Evolutionary conservation across 805 yeast species (phyloP).

Genomic region (Ascoidea asiatica): DNA sequence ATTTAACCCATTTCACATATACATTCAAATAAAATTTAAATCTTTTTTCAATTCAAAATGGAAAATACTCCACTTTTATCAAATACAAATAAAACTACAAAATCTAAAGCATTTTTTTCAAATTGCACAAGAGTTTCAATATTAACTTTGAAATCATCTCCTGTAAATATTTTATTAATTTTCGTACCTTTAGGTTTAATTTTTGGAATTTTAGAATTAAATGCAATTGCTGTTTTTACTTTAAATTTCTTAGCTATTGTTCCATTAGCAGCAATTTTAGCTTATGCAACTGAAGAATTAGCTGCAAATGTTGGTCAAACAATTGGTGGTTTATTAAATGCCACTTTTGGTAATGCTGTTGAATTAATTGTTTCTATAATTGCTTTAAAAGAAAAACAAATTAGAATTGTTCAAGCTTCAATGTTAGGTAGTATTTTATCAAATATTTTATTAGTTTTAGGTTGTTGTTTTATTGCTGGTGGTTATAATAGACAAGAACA

Average conservation of each 20-base stretch:
- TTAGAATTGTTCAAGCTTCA: constrained; percentile 91
- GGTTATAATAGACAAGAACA: constrained; percentile 82
- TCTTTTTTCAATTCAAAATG: too few species aligned
- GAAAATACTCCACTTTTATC: too few species aligned
- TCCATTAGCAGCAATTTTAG: constrained; percentile 82
- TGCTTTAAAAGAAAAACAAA: constrained; percentile 75
- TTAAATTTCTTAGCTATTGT: constrained; percentile 82
- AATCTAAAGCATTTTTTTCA: too few species aligned
- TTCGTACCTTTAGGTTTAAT: constrained; percentile 83
- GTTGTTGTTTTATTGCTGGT: constrained; percentile 92
- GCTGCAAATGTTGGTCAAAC: constrained; percentile 85
- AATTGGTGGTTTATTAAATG: constrained; percentile 85
- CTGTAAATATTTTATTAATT: constrained; percentile 61
- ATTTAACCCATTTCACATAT: too few species aligned
- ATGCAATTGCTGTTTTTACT: constrained; percentile 43
- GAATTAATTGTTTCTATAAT: constrained; percentile 90
- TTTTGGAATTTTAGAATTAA: constrained; percentile 49
- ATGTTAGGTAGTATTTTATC: constrained; percentile 93
- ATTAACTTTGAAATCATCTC: constrained; percentile 32
- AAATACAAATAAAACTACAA: too few species aligned
- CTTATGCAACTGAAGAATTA: constrained; percentile 88
- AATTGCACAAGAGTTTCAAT: too few species aligned
- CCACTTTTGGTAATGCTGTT: constrained; percentile 96
- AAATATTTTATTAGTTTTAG: constrained; percentile 77
- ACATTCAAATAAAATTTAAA: too few species aligned